Evolutionary conservation across 2,329 filamentous ascomycete genomes (phyloP).

Genomic region (Boeremia exigua): DNA sequence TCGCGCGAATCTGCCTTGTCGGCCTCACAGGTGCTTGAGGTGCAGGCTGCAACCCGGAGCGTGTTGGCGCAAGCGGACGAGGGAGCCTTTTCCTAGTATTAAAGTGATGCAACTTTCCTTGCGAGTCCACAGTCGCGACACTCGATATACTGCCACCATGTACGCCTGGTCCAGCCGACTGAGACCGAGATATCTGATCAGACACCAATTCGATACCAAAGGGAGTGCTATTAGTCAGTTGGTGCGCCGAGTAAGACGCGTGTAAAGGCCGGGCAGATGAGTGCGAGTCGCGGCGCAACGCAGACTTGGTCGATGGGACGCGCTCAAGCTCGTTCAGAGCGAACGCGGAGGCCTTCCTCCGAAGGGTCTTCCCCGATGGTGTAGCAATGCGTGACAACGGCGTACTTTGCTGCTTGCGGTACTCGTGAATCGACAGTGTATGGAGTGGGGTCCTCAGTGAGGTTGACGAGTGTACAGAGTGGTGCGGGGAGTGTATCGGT

Average conservation of each 20-base stretch:
- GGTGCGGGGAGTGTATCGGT: slow-evolving; percentile 47
- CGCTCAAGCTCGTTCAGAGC: slow-evolving; percentile 42
- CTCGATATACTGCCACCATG: slow-evolving; percentile 27
- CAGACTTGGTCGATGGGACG: slow-evolving; percentile 24
- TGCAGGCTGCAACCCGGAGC: slow-evolving; percentile 9
- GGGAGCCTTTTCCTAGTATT: slow-evolving; percentile 46
- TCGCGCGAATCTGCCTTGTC: slow-evolving; percentile 24
- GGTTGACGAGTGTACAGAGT: slow-evolving; percentile 42
- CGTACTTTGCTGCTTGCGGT: slow-evolving; percentile 47
- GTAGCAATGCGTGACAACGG: slow-evolving; percentile 38
- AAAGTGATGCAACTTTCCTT: slow-evolving; percentile 37
- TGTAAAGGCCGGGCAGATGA: slow-evolving; percentile 31
- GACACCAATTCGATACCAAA: slow-evolving; percentile 16
- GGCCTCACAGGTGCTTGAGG: slow-evolving; percentile 27
- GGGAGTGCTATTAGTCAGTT: slow-evolving; percentile 27
- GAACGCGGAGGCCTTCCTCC: slow-evolving; percentile 46
- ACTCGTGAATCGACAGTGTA: slow-evolving; percentile 48
- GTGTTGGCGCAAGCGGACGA: slow-evolving; percentile 30
- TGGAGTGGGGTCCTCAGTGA: slow-evolving; percentile 43
- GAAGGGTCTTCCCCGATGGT: slow-evolving; percentile 42
- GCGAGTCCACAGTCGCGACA: slow-evolving; percentile 17
- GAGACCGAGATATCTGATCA: slow-evolving; percentile 34
- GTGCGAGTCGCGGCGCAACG: slow-evolving; percentile 18
- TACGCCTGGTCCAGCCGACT: slow-evolving; percentile 35
- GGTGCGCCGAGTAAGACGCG: slow-evolving; percentile 39